Base-by-base conservation (phyloP, 169 alveolate species). In the Plasmodium vivax region DNA sequence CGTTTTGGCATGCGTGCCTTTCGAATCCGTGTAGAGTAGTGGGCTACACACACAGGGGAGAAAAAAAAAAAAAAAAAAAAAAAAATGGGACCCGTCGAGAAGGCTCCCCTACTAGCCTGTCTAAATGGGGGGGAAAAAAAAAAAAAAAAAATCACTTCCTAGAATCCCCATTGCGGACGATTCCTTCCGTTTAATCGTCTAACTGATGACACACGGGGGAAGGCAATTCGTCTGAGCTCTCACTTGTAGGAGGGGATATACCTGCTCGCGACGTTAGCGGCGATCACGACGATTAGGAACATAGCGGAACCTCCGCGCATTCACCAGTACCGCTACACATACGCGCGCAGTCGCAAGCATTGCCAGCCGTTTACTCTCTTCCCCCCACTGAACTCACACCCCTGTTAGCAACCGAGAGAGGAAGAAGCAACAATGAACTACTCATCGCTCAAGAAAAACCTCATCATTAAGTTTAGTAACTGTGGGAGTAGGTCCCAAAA, bases 361-460 rank as follows among this genome's bases (percentile, higher is more conserved):
- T 51, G 23, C 62, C 14, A 23, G 10, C 19, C 0, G 0, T 68
- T 4, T 30, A 6, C 38, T 68, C 77, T 68, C 14, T n/a, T 27
- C 77, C 77, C 7, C 38, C 5, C 7, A 30, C 34, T 68, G 14
- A 68, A 14, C 23, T 14, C 2, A 51, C 23, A 51, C 62, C 19
- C 8, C 27, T 51, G 62, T 27, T 19, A 68, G 77, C 38, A 68
- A 68, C 77, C 16, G 10, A 16, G 34, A 23, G 41, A 30, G 23
- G 23, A 30, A 41, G 23, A 43, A 41, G 47, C 8, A 10, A 84
- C 34, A 19, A 87, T 87, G 93, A 87, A 87, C 32, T 77, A 87
- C 43, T 34, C 87, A 2, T 38, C 43, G n/a, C 27, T 87, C 62
- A 87, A 87, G 71, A 87, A 77, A 41, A 87, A 77, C 10, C 72